phyloP scores from a whole-genome alignment of 2,329 filamentous ascomycete genomes.

The Botrytis elliptica region DNA sequence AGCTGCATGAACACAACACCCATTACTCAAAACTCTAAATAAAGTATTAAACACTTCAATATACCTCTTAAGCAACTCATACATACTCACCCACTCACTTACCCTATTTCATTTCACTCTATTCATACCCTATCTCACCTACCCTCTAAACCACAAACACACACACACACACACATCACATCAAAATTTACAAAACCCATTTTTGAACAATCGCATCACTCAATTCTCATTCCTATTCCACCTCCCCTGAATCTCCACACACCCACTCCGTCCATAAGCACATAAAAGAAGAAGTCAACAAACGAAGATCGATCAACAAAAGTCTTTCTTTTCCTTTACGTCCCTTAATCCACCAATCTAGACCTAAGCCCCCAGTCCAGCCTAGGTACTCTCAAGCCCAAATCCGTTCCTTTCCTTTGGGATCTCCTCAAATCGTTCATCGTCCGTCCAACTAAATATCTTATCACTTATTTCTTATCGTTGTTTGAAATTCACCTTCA shows the following conservation, averaged over 20 bases:
- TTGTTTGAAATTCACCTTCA: conserved; percentile 35
- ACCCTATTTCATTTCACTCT: not conserved
- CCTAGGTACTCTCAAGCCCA: not conserved
- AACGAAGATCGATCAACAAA: not conserved
- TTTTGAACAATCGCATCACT: not conserved
- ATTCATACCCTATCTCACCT: not conserved
- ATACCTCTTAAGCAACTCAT: not conserved
- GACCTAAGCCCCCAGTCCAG: not conserved
- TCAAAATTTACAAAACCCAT: not conserved
- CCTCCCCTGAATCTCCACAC: conserved; percentile 29
- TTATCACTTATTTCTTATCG: conserved; percentile 24
- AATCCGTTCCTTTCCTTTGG: not conserved
- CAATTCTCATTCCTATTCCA: not conserved
- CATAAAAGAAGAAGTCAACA: not conserved
- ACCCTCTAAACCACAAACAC: not conserved
- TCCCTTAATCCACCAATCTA: conserved; percentile 33
- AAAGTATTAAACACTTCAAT: not conserved
- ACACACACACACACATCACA: not conserved
- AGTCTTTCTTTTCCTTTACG: conserved; percentile 5
- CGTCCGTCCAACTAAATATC: conserved; percentile 9
- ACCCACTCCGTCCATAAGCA: conserved; percentile 18
- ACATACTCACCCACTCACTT: not conserved
- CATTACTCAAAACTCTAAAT: not conserved
- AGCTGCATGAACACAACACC: not conserved
- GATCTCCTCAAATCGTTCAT: not conserved